A percentile compares a stretch with the other conserved stretches of the same genome.
Evolutionary conservation across 148 eudicot genomes (phyloP).

Genomic region (Fallopia convolvulus): DNA sequence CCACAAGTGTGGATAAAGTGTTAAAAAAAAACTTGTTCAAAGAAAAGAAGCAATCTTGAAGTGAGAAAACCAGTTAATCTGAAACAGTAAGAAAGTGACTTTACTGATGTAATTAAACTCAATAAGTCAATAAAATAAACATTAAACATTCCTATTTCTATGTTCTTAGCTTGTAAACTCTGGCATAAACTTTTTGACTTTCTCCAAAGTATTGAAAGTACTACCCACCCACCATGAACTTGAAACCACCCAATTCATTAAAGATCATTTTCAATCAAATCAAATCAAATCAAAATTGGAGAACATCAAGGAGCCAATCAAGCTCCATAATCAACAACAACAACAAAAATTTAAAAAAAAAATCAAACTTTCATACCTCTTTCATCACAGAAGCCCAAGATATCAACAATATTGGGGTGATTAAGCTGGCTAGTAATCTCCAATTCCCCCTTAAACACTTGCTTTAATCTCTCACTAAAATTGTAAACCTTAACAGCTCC

Average conservation of each 20-base stretch:
- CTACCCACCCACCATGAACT: neutral
- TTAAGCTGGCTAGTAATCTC: constrained; percentile 40
- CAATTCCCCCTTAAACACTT: constrained; percentile 50
- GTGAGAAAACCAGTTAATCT: neutral
- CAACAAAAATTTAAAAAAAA: neutral
- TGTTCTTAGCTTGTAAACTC: constrained; percentile 8
- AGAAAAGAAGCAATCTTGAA: neutral
- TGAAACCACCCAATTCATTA: neutral
- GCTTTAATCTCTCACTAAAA: constrained; percentile 42
- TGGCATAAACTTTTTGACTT: neutral
- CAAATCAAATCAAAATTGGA: constrained; percentile 7
- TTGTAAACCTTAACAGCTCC: constrained; percentile 59
- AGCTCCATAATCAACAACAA: neutral
- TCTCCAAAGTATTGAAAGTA: neutral
- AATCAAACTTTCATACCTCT: constrained; percentile 31
- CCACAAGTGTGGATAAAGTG: too few species aligned
- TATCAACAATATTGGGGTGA: constrained; percentile 55
- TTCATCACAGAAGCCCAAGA: constrained; percentile 62
- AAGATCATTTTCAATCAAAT: neutral
- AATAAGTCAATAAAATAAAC: neutral
- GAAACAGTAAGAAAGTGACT: constrained; percentile 1
- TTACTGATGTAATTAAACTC: neutral
- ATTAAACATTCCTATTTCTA: neutral
- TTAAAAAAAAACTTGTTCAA: too few species aligned
- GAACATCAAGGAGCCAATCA: constrained; percentile 1